A percentile compares a stretch with the other conserved stretches of the same genome.
These are phyloP conservation scores for Trichoderma koningiopsis DNA, from an alignment of 2,329 filamentous ascomycete genomes.

Conservation along the genomic window DNA sequence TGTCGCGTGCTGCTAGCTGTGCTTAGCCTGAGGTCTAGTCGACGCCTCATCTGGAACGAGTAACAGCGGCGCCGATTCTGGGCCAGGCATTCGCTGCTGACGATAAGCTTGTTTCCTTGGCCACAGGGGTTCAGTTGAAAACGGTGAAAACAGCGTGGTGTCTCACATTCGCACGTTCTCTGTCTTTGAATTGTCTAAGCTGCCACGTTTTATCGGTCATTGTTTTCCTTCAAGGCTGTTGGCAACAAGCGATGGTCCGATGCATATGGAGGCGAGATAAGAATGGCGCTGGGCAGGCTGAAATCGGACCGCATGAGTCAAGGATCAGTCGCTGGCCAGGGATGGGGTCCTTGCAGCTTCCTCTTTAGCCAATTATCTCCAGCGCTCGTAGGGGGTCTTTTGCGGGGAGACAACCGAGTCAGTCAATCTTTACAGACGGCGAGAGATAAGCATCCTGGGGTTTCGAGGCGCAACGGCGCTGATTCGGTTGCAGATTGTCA, in stretches of 20 bases:
- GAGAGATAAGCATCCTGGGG: slow-evolving; percentile 19
- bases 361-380: slow-evolving; percentile 8
- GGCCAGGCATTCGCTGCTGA: slow-evolving; percentile 9
- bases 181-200: background rate
- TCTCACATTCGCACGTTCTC: background rate
- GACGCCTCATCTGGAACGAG: slow-evolving; percentile 13
- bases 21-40: slow-evolving; percentile 7
- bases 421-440: background rate
- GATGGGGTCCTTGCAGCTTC: background rate
- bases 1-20: slow-evolving; percentile 20
- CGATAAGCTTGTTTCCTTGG: slow-evolving; percentile 17
- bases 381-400: background rate
- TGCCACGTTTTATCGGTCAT: background rate
- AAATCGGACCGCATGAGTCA: slow-evolving; percentile 15
- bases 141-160: background rate
- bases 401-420: slow-evolving; percentile 11
- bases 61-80: slow-evolving; percentile 16
- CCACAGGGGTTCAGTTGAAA: background rate
- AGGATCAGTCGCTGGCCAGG: background rate
- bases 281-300: background rate
- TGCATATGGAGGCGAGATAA: background rate
- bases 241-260: slow-evolving; percentile 10
- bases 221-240: background rate
- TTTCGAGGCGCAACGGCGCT: background rate
- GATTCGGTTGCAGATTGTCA: slow-evolving; percentile 6